Evolutionary conservation across 73 alveolate species (phyloP).

Genomic region (Paraurostyla sp.): DNA sequence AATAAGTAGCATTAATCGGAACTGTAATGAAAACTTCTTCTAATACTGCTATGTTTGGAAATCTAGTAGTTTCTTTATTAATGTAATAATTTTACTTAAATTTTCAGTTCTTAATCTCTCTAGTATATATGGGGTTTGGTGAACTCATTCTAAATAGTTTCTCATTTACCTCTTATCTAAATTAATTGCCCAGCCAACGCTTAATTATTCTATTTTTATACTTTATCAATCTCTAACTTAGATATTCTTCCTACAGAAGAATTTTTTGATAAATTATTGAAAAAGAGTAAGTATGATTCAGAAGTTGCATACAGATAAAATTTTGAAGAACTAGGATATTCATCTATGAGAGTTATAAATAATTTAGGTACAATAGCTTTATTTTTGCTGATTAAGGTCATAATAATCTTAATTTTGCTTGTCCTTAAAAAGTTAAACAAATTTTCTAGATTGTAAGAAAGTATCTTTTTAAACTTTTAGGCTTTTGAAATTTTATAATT

Average conservation of each 20-base stretch:
- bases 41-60: conserved; percentile 18
- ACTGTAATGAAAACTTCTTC: neutral
- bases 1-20: neutral
- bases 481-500: neutral
- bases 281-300: no score
- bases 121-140: conserved; percentile 26
- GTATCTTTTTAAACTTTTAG: neutral
- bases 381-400: neutral
- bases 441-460: neutral
- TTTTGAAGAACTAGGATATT: neutral
- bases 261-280: neutral
- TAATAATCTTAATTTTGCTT: neutral
- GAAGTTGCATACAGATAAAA: conserved; percentile 1
- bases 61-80: neutral
- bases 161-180: neutral
- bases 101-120: neutral
- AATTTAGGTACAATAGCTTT: conserved; percentile 5
- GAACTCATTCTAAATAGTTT: neutral
- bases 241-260: conserved; percentile 12
- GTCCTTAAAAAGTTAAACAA: neutral
- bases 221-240: neutral
- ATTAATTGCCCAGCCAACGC: neutral
- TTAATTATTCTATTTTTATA: neutral
- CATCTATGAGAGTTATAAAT: conserved; percentile 29
- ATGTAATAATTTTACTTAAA: neutral